These are phyloP conservation scores for Pilaira anomala DNA, from an alignment of 192 early-diverging fungal genomes.

Conservation along the genomic window DNA sequence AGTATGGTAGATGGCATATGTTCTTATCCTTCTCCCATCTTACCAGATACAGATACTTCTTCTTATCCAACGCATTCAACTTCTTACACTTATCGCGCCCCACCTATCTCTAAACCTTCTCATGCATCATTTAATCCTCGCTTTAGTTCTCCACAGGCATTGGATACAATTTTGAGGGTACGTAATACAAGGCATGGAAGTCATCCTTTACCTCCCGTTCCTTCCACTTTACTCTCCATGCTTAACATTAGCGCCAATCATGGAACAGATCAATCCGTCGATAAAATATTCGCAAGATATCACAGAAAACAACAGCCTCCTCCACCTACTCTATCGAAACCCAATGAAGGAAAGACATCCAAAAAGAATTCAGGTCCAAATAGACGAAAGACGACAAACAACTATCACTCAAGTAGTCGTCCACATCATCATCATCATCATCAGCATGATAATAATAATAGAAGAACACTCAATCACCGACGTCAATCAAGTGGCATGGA, in stretches of 20 bases:
- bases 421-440: not conserved
- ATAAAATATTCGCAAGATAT: slow-evolving; percentile 1
- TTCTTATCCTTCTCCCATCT: not conserved
- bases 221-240: not conserved
- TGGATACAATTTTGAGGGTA: slow-evolving; percentile 7
- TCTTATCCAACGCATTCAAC: not conserved
- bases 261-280: not conserved
- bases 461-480: not conserved
- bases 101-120: not conserved
- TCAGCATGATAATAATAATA: not conserved
- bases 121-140: slow-evolving; percentile 7
- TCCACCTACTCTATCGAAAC: not conserved
- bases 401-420: no score
- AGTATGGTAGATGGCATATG: slow-evolving; percentile 15
- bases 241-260: not conserved
- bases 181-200: slow-evolving; percentile 14
- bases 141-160: slow-evolving; percentile 5
- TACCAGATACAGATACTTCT: not conserved
- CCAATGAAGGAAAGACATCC: not conserved
- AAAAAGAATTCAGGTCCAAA: not conserved
- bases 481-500: not conserved
- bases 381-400: not conserved
- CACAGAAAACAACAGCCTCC: not conserved
- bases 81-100: not conserved
- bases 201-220: slow-evolving; percentile 7